Evolutionary conservation across 176 grass and related monocot genomes (phyloP).

Genomic region (Juncus inflexus): DNA sequence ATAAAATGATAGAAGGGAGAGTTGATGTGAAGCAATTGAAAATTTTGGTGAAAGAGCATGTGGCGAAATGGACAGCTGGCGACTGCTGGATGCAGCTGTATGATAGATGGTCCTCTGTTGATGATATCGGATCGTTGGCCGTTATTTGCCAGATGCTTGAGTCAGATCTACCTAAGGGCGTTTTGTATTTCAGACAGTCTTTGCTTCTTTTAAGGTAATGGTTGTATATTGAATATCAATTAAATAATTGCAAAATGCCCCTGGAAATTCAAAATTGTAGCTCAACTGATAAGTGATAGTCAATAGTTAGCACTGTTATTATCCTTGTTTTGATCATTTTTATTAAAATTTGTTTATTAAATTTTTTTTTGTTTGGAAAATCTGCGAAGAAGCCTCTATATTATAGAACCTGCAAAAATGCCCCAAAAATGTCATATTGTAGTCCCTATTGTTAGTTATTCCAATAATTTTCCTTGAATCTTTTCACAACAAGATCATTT

Average conservation of each 20-base stretch:
- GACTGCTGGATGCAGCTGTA: conserved; percentile 99
- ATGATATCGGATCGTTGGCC: conserved; percentile 95
- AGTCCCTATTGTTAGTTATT: no score
- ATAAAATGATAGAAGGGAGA: conserved; percentile 86
- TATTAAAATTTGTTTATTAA: no score
- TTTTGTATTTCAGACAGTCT: conserved; percentile 97
- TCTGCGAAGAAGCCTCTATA: not conserved
- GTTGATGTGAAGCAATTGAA: conserved; percentile 72
- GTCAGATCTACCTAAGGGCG: conserved; percentile 81
- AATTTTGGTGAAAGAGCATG: conserved; percentile 83
- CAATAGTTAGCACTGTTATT: no score
- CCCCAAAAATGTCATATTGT: no score
- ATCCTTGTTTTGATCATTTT: no score
- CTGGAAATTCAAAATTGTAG: no score
- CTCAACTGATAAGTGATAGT: no score
- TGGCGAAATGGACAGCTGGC: conserved; percentile 85
- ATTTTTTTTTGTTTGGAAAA: no score
- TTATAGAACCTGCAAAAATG: not conserved
- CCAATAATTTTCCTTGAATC: no score
- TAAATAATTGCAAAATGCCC: no score
- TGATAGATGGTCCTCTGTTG: conserved; percentile 93
- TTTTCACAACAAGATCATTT: not conserved
- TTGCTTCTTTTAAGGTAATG: conserved; percentile 95
- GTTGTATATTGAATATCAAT: not conserved
- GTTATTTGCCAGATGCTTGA: conserved; percentile 99